A percentile compares a stretch with the other conserved stretches of the same genome.
These are phyloP conservation scores for Cladophialophora chaetospira DNA, from an alignment of 2,329 filamentous ascomycete species.

Conservation along the genomic window DNA sequence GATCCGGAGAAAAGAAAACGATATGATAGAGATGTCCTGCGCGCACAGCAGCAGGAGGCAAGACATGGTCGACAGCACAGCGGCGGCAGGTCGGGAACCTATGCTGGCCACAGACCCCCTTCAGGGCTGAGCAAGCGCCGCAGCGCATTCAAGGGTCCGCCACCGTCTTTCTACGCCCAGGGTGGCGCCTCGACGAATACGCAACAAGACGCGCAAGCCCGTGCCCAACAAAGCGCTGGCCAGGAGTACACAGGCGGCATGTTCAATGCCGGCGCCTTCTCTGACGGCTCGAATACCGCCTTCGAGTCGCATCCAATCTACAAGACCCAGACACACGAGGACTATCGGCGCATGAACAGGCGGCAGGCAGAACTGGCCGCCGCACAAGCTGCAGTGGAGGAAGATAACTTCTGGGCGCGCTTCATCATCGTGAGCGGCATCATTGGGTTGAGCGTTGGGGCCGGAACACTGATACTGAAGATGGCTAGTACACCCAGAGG, in stretches of 20 bases:
- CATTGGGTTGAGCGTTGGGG: constrained; percentile 37
- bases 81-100: constrained; percentile 34
- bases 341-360: constrained; percentile 54
- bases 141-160: constrained; percentile 77
- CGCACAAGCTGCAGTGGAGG: constrained; percentile 37
- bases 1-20: constrained; percentile 70
- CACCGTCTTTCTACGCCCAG: constrained; percentile 81
- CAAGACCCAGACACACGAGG: constrained; percentile 69
- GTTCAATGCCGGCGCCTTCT: constrained; percentile 28
- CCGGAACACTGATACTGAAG: constrained; percentile 35
- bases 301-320: constrained; percentile 76
- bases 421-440: constrained; percentile 46
- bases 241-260: constrained; percentile 15
- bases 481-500: constrained; percentile 20
- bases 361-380: constrained; percentile 40
- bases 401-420: constrained; percentile 41
- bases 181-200: constrained; percentile 64
- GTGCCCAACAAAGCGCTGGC: constrained; percentile 47
- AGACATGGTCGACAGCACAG: constrained; percentile 35
- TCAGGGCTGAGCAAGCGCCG: constrained; percentile 78
- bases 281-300: constrained; percentile 45
- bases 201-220: constrained; percentile 63
- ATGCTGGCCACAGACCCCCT: constrained; percentile 60
- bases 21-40: constrained; percentile 70
- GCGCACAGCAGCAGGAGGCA: constrained; percentile 37